A percentile compares a stretch with the other conserved stretches of the same genome.
Conservation (phyloP, 2,329 filamentous ascomycete genomes). For the Colletotrichum eleusines region DNA sequence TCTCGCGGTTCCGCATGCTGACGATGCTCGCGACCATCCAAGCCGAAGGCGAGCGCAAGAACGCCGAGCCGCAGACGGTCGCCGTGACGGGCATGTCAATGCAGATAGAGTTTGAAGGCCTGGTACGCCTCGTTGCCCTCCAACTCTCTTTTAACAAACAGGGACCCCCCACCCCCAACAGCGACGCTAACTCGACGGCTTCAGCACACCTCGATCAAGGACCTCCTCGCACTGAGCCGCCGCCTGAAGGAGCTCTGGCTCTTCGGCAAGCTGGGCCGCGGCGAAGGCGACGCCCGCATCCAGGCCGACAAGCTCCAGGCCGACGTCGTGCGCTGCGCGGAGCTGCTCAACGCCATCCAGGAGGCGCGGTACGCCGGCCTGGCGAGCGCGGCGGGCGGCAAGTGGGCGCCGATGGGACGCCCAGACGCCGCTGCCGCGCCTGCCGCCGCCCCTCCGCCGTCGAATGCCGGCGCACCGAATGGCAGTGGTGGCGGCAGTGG, state of each 20-base stretch:
- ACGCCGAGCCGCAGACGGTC: conserved; percentile 56
- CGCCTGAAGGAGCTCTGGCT: conserved; percentile 62
- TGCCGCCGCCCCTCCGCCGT: not conserved
- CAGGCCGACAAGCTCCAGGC: conserved; percentile 53
- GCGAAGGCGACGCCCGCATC: conserved; percentile 51
- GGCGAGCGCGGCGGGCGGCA: conserved; percentile 52
- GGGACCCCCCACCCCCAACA: too few relatives aligned
- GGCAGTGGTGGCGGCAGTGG: not conserved
- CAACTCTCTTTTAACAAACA: not conserved
- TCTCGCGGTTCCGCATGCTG: conserved; percentile 58
- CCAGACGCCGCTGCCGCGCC: conserved; percentile 17
- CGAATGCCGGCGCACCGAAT: not conserved
- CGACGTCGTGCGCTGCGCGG: conserved; percentile 52
- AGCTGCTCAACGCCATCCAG: conserved; percentile 53
- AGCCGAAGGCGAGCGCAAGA: conserved; percentile 52
- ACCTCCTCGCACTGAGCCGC: conserved; percentile 58
- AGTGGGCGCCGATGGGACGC: conserved; percentile 50
- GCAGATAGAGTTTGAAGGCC: conserved; percentile 59
- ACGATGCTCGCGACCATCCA: conserved; percentile 59
- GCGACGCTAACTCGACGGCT: not conserved
- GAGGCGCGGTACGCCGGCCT: conserved; percentile 50
- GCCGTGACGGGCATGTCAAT: conserved; percentile 58
- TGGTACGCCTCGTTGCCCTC: conserved; percentile 48
- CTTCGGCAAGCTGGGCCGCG: conserved; percentile 56
- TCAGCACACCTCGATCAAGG: conserved; percentile 58